Evolutionary conservation across 345 rosid genomes (phyloP), one percentile per base, ranked within the genome.

Genomic region (Gynandropsis gynandra): DNA sequence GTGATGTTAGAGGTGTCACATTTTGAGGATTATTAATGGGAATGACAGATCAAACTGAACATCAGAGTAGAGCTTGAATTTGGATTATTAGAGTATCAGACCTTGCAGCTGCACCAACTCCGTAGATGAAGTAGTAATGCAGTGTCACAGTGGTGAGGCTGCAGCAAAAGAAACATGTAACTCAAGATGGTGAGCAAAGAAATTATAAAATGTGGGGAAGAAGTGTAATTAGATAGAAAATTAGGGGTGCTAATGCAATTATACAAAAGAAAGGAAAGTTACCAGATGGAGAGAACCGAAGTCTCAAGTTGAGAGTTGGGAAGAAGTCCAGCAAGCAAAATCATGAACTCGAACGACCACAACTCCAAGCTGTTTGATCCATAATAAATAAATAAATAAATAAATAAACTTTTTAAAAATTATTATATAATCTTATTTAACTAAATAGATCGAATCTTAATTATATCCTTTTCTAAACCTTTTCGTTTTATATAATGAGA

Each of bases 141-240:
- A 67, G 29, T 16, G 67, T 8, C 12, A 53, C 14, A 2, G 50
- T 61, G 10, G 65, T 59, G 11, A 74, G 52, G 65, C 73, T 66
- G 71, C 51, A 18, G 8, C 51, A 4, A 70, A 13, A 84, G 76
- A 50, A 80, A 70, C 84, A 74, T 83, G 79, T 79, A 83, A 42
- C 72, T 73, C 0, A 67, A 45, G 29, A 61, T 29, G 27, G 64
- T 63, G 5, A 84, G 55, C 57, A 80, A 5, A 80, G 82, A 65
- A 83, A 11, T 24, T 24, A 7, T 4, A n/a, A 41, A 15, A 17
- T 17, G 16, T 40, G 8, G 7, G 16, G 43, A 40, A 7, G 16
- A 6, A 6, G 8, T 4, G 11, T 2, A 24, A 24, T 24, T 24
- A 48, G 16, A 7, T 50, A 3, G 9, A 32, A 47, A 48, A 16